Evolutionary conservation across 2,329 filamentous ascomycete genomes (phyloP).

Genomic region (Zasmidium angulare): DNA sequence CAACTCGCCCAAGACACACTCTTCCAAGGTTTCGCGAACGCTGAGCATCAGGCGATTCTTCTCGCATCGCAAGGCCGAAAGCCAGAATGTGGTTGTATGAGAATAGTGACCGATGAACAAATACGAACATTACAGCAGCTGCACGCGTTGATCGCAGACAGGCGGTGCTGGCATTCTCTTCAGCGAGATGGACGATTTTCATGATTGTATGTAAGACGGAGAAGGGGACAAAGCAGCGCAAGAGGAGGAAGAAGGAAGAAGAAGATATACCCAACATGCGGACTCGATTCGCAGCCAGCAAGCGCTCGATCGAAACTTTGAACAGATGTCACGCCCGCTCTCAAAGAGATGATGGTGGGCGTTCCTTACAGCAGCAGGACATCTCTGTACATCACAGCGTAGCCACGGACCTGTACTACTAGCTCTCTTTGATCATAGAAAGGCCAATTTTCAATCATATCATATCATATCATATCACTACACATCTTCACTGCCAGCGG

Average conservation of each 20-base stretch:
- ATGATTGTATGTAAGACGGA: neutral
- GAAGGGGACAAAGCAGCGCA: neutral
- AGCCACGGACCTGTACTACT: neutral
- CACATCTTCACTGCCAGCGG: neutral
- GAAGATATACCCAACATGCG: neutral
- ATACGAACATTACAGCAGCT: neutral
- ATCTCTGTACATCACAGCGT: neutral
- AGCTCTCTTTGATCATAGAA: neutral
- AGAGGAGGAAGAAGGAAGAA: neutral
- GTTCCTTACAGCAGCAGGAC: neutral
- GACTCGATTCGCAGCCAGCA: neutral
- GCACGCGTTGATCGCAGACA: neutral
- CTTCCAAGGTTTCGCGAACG: slow-evolving; percentile 15
- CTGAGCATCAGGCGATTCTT: slow-evolving; percentile 18
- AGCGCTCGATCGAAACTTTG: neutral
- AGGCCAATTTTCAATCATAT: no score
- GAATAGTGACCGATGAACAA: neutral
- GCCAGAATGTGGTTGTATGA: slow-evolving; percentile 8
- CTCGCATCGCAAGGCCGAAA: slow-evolving; percentile 10
- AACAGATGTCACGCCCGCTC: neutral
- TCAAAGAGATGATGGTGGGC: neutral
- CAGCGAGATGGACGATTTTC: neutral
- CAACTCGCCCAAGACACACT: slow-evolving; percentile 7
- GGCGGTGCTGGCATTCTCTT: neutral
- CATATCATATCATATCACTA: no score